Evolutionary conservation across 1,139 yeast genomes (phyloP).

Genomic region (Suhomyces terraborum): DNA sequence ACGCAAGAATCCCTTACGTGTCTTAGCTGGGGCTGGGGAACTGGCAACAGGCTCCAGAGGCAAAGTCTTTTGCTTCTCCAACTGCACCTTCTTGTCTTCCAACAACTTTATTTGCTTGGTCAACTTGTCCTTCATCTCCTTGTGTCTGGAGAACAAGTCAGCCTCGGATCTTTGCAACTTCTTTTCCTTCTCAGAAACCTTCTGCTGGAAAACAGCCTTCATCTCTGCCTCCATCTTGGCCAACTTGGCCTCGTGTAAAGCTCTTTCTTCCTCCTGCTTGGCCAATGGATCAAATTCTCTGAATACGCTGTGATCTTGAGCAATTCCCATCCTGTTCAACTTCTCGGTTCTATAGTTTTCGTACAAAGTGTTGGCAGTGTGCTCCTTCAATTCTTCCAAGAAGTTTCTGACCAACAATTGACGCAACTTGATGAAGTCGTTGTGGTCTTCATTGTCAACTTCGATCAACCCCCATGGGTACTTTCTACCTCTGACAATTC

Average conservation of each 20-base stretch:
- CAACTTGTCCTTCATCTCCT: conserved; percentile 94
- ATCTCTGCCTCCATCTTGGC: conserved; percentile 95
- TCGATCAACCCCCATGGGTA: conserved; percentile 99
- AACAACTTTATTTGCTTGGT: conserved; percentile 83
- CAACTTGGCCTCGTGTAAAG: conserved; percentile 89
- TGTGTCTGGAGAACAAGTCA: conserved; percentile 91
- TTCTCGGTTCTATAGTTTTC: conserved; percentile 90
- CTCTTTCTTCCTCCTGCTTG: conserved; percentile 92
- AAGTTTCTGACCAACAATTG: conserved; percentile 87
- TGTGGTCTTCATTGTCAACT: conserved; percentile 92
- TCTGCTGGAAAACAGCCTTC: conserved; percentile 96
- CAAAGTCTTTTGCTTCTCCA: conserved; percentile 65
- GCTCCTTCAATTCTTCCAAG: conserved; percentile 91
- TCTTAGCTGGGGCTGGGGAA: conserved; percentile 50
- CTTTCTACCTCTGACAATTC: conserved; percentile 83
- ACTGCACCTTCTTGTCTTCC: conserved; percentile 85
- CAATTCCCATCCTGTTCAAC: conserved; percentile 78
- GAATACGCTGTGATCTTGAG: conserved; percentile 90
- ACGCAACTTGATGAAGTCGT: conserved; percentile 89
- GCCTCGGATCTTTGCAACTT: conserved; percentile 97
- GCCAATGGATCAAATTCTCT: conserved; percentile 91
- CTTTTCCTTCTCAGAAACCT: conserved; percentile 95
- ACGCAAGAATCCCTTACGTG: conserved; percentile 65
- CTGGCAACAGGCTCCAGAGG: conserved; percentile 37
- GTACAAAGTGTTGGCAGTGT: conserved; percentile 73